Conservation (phyloP, 306 rosid species). For the Prosopis cineraria region DNA sequence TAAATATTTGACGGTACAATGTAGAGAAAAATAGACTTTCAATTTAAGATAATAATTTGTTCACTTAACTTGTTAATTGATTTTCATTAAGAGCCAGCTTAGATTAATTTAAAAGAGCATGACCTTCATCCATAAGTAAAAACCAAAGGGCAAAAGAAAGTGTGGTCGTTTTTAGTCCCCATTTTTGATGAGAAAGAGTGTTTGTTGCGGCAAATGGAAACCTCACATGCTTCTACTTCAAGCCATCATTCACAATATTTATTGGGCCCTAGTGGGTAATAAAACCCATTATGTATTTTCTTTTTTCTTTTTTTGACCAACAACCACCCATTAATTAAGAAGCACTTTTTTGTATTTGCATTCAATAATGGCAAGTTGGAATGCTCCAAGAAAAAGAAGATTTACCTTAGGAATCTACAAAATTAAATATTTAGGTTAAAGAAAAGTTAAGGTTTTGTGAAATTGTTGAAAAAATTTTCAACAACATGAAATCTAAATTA, state of each 20-base stretch:
- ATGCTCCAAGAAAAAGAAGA: background rate
- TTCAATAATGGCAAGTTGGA: background rate
- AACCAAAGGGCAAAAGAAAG: background rate
- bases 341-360: background rate
- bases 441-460: no score
- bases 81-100: background rate
- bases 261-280: background rate
- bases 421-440: background rate
- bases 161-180: no score
- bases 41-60: background rate
- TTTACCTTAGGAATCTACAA: no score
- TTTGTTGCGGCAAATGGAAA: background rate
- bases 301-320: no score
- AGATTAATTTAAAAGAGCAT: background rate
- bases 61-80: background rate
- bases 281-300: no score
- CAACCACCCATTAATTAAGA: no score
- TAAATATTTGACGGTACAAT: no score
- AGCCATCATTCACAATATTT: background rate
- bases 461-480: no score
- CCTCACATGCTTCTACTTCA: background rate
- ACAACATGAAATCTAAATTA: background rate
- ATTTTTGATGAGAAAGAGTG: no score
- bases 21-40: no score
- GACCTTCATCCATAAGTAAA: background rate